Conservation (phyloP, 2,329 filamentous ascomycete genomes). For the Penicillium sclerotiorum region DNA sequence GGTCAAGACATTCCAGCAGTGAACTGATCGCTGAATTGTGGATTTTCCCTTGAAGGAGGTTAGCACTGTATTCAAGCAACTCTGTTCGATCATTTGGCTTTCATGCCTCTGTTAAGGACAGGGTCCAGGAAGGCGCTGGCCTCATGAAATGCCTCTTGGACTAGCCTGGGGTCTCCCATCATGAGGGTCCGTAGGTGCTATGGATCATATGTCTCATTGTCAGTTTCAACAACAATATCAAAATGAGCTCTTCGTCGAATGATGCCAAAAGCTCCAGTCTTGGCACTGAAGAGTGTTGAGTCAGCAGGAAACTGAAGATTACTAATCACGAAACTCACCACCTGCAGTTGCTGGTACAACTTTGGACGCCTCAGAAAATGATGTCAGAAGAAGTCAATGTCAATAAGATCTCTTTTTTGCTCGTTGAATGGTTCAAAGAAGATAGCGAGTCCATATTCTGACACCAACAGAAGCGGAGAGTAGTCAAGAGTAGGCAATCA, state of each 20-base stretch:
- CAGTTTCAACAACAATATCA: background rate
- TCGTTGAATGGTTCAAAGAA: too few relatives aligned
- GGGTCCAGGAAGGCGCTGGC: slow-evolving; percentile 41
- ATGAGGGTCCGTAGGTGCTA: background rate
- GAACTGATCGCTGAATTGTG: slow-evolving; percentile 29
- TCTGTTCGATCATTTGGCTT: slow-evolving; percentile 15
- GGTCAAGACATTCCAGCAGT: too few relatives aligned
- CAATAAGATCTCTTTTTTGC: too few relatives aligned
- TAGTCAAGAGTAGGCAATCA: too few relatives aligned
- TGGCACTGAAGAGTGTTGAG: background rate
- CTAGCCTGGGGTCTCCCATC: slow-evolving; percentile 32
- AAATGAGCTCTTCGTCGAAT: slow-evolving; percentile 1
- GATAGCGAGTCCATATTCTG: too few relatives aligned
- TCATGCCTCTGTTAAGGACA: slow-evolving; percentile 46
- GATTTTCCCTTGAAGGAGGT: slow-evolving; percentile 45
- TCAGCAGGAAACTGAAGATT: background rate
- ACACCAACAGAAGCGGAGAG: too few relatives aligned
- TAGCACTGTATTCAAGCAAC: slow-evolving; percentile 4
- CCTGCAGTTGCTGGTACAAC: too few relatives aligned
- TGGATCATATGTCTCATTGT: background rate
- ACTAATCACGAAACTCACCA: too few relatives aligned
- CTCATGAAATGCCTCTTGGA: slow-evolving; percentile 37
- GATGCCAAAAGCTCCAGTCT: slow-evolving; percentile 2
- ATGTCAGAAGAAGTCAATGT: too few relatives aligned
- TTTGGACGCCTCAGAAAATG: too few relatives aligned